Evolutionary conservation across 257 asterid genomes (phyloP), one percentile per base, ranked within the genome.

Genomic region (Ophiorrhiza pumila): DNA sequence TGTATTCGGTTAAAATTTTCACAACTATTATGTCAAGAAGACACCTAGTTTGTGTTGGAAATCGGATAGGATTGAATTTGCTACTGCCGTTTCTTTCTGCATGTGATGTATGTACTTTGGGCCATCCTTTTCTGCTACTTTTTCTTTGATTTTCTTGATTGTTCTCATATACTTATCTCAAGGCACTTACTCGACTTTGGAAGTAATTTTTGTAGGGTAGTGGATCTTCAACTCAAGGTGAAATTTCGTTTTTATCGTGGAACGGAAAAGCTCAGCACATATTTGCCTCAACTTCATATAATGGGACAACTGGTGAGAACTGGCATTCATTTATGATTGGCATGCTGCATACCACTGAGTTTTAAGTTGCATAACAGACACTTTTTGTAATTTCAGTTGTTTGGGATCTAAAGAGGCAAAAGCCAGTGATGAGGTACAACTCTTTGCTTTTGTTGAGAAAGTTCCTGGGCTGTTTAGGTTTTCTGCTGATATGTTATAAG

Each of bases 331-430:
- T 14, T 35, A 22, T 69, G 34, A 32, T 47, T n/a, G 2, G 41
- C 63, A 49, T 43, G 22, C 66, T 27, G 55, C 55, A 32, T 39
- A 31, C 12, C 5, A 50, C 35, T 55, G 41, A 56, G 35, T 18
- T 14, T 14, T 57, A 52, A 23, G 68, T 49, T 55, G 56, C 79
- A 76, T 87, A 77, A 79, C 67, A 22, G 22, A 27, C 34, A 25
- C 23, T 82, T 66, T 74, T 65, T 83, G 67, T 77, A 63, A 50
- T 84, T 85, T 64, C 91, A 94, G 98, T 87, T 80, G 92, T 94
- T 68, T 94, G 99, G 99, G 99, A 94, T 85, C 84, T 94, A 82
- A 90, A 83, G 93, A 94, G 80, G 85, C 98, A 94, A 83, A 94
- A 91, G 81, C 97, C 99, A 72, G 95, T 85, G 68, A 83, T 94